Conservation (phyloP, 768 basidiomycete species). For the Naganishia onofrii region DNA sequence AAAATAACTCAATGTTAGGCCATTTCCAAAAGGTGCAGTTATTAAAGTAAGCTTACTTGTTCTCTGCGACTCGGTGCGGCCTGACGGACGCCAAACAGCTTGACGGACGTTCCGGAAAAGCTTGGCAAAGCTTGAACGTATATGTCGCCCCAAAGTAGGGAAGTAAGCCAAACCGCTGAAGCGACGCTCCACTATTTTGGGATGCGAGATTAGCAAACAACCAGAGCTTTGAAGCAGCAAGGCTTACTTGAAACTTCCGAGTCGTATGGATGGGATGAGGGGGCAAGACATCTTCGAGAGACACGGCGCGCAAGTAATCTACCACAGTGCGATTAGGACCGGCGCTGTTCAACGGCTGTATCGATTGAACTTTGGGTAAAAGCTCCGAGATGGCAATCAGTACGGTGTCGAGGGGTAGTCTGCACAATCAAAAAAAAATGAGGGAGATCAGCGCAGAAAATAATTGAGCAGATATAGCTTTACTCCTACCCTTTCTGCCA, state of each 20-base stretch:
- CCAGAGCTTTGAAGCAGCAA: neutral
- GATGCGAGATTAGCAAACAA: conserved; percentile 7
- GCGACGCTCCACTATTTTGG: conserved; percentile 84
- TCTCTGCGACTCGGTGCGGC: conserved; percentile 49
- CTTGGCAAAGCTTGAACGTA: conserved; percentile 86
- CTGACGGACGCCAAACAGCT: conserved; percentile 87
- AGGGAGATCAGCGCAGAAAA: neutral
- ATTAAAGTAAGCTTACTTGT: conserved; percentile 20
- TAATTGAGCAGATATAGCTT: neutral
- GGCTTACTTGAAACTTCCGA: conserved; percentile 68
- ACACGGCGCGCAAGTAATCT: conserved; percentile 70
- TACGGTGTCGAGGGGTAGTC: conserved; percentile 82
- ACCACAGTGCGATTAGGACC: conserved; percentile 68
- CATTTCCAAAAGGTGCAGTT: neutral
- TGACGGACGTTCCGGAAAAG: conserved; percentile 86
- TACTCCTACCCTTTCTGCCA: conserved; percentile 87
- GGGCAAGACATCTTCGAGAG: conserved; percentile 71
- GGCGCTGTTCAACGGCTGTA: conserved; percentile 66
- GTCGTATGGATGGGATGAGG: conserved; percentile 64
- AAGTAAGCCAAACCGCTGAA: conserved; percentile 86
- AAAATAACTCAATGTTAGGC: neutral
- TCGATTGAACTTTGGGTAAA: conserved; percentile 74
- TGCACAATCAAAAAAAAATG: conserved; percentile 45
- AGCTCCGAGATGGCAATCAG: conserved; percentile 86
- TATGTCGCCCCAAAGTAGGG: conserved; percentile 90